Evolutionary conservation across 1,284 basidiomycete species (phyloP), one percentile per base, ranked within the genome.

Genomic region (Xerocomus amazonicus): DNA sequence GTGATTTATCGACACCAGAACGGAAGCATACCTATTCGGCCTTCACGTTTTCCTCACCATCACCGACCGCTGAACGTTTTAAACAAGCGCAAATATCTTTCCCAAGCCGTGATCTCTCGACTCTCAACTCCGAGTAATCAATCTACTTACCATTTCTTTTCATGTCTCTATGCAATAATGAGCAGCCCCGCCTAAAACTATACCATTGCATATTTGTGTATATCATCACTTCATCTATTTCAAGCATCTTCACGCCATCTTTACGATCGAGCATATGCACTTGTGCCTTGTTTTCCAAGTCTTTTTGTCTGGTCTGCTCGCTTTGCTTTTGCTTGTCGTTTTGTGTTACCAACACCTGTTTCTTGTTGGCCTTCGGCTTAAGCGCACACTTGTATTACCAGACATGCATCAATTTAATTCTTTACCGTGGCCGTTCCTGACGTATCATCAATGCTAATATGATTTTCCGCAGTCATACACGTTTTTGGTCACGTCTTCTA

Each of bases 1-100:
- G 69, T 26, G 48, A 51, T 9, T 79, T 86, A 55, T 80, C 82
- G 12, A 87, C 87, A 1, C 85, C 85, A 2, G 82, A 89, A 60
- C 80, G 84, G 57, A 80, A 81, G 59, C 73, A 73, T 51, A 80
- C 83, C 51, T 86, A 84, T 61, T 75, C 83, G n/a, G 73, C 82
- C 2, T 89, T 89, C 63, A 89, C 86, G 5, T 89, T 89, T 70
- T 77, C 79, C 6, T 81, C 84, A 0, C 85, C 86, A 3, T 83
- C 83, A 1, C 79, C 79, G 10, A 72, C 78, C 0, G 75, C 76
- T 47, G 68, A 77, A 50, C 79, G 81, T 41, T 76, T 74, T 65
- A 73, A 64, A 56, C 70, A 73, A 52, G 47, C 54, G 14, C 63
- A 54, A 29, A 50, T 52, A 4, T 55, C 68, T 1, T 61, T 60